Evolutionary conservation across 2,329 filamentous ascomycete species (phyloP).

Genomic region (Calonectria pseudoreteaudii): DNA sequence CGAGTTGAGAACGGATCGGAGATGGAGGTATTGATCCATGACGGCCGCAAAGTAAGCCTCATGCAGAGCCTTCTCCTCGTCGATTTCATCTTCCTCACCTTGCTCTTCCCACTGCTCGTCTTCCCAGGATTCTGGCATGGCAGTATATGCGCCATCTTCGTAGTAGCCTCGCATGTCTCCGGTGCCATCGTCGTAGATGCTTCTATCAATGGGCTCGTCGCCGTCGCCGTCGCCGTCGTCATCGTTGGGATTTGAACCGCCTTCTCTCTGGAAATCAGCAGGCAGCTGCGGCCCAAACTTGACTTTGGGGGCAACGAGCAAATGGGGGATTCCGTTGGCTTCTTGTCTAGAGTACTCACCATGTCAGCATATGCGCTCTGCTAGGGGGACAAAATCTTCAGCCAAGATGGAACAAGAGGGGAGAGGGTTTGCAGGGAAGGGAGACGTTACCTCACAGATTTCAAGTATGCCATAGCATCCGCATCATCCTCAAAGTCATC

Average conservation of each 20-base stretch:
- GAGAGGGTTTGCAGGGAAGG: neutral
- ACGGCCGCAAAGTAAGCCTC: slow-evolving; percentile 77
- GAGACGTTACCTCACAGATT: slow-evolving; percentile 73
- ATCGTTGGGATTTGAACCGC: slow-evolving; percentile 41
- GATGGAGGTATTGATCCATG: slow-evolving; percentile 70
- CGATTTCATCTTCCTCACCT: slow-evolving; percentile 37
- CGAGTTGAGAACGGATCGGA: slow-evolving; percentile 72
- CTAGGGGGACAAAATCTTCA: slow-evolving; percentile 38
- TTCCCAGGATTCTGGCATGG: slow-evolving; percentile 58
- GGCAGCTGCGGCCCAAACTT: slow-evolving; percentile 65
- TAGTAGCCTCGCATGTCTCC: slow-evolving; percentile 75
- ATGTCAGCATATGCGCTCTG: slow-evolving; percentile 57
- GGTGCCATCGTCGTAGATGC: slow-evolving; percentile 60
- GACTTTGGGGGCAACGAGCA: slow-evolving; percentile 73
- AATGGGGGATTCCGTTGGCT: slow-evolving; percentile 78
- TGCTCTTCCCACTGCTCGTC: slow-evolving; percentile 46
- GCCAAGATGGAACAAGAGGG: slow-evolving; percentile 34
- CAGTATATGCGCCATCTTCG: slow-evolving; percentile 83
- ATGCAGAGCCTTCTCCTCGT: slow-evolving; percentile 59
- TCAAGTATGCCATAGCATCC: slow-evolving; percentile 77
- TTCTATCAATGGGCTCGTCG: slow-evolving; percentile 51
- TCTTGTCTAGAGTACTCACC: slow-evolving; percentile 73
- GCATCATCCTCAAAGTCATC: slow-evolving; percentile 75
- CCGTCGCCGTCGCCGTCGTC: slow-evolving; percentile 38
- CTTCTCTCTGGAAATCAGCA: slow-evolving; percentile 46